phyloP scores from a whole-genome alignment of 2,329 filamentous ascomycete genomes.

The Diaporthe vexans region DNA sequence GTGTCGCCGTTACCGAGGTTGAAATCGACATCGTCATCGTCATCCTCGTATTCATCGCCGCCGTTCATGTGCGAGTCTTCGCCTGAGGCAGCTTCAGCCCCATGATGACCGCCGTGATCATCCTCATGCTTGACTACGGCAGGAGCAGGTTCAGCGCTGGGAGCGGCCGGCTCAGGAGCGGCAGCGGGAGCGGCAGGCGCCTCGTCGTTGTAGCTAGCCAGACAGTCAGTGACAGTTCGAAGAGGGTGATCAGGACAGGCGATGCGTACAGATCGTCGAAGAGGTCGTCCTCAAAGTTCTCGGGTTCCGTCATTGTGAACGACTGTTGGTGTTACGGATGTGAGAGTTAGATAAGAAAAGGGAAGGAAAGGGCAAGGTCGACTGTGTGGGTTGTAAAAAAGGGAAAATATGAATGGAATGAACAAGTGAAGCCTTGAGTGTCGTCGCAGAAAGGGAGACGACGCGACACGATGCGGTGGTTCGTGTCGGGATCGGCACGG shows the following conservation, averaged over 20 bases:
- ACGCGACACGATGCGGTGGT: background rate
- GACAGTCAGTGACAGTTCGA: constrained; percentile 38
- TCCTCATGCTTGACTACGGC: constrained; percentile 47
- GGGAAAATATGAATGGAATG: background rate
- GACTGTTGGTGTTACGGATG: constrained; percentile 30
- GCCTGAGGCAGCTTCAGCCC: constrained; percentile 40
- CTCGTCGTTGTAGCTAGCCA: constrained; percentile 73
- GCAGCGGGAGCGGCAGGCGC: constrained; percentile 58
- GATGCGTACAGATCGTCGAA: constrained; percentile 87
- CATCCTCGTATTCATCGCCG: constrained; percentile 56
- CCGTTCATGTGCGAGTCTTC: constrained; percentile 57
- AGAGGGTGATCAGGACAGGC: too few relatives aligned
- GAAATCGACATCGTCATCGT: constrained; percentile 69
- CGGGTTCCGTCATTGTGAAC: constrained; percentile 77
- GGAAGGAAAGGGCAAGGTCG: background rate
- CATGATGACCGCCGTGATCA: constrained; percentile 44
- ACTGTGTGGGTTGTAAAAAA: constrained; percentile 11
- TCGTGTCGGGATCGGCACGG: background rate
- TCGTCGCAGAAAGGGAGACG: constrained; percentile 29
- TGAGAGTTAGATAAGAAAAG: constrained; percentile 2
- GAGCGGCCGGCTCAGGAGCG: constrained; percentile 44
- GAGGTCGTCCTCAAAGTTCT: constrained; percentile 88
- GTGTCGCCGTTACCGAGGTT: constrained; percentile 59
- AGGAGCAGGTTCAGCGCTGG: constrained; percentile 48
- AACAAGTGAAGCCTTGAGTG: background rate